These are phyloP conservation scores for Pneumocystis jirovecii DNA, from an alignment of 1,139 yeast species.

Conservation along the genomic window DNA sequence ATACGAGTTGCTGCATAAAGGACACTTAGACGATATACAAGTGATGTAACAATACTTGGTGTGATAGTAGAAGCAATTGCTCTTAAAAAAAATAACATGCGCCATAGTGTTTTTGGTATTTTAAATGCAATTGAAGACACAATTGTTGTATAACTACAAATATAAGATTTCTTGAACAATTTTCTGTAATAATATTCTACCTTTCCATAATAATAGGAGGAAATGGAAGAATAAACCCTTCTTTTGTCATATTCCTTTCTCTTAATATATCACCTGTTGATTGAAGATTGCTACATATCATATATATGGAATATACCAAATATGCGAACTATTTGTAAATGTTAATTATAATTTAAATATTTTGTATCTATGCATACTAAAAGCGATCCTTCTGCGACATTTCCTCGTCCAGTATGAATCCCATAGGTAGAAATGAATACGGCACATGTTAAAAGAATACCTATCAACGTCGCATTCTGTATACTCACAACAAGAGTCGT, in stretches of 20 bases:
- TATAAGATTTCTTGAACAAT: background rate
- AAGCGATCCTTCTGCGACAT: conserved; percentile 75
- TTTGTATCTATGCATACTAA: conserved; percentile 21
- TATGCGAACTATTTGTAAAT: conserved; percentile 41
- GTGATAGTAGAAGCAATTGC: conserved; percentile 64
- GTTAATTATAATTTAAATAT: background rate
- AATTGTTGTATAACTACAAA: conserved; percentile 23
- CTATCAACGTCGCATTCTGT: conserved; percentile 66
- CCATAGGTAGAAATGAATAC: conserved; percentile 68
- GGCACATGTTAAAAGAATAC: conserved; percentile 67
- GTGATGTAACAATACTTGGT: conserved; percentile 62
- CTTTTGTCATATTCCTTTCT: conserved; percentile 10
- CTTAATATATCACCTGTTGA: conserved; percentile 16
- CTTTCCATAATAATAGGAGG: conserved; percentile 16
- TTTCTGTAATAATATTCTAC: background rate
- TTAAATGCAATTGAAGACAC: conserved; percentile 31
- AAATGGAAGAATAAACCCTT: conserved; percentile 10
- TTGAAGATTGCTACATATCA: conserved; percentile 15
- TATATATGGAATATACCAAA: conserved; percentile 54
- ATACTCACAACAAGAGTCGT: conserved; percentile 57
- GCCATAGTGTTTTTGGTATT: conserved; percentile 35
- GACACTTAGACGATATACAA: conserved; percentile 73
- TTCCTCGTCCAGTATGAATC: conserved; percentile 66
- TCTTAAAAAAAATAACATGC: conserved; percentile 54
- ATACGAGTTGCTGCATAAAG: conserved; percentile 89